These are phyloP conservation scores for Podospora fimiseda DNA, from an alignment of 495 filamentous ascomycete species.

Conservation along the genomic window DNA sequence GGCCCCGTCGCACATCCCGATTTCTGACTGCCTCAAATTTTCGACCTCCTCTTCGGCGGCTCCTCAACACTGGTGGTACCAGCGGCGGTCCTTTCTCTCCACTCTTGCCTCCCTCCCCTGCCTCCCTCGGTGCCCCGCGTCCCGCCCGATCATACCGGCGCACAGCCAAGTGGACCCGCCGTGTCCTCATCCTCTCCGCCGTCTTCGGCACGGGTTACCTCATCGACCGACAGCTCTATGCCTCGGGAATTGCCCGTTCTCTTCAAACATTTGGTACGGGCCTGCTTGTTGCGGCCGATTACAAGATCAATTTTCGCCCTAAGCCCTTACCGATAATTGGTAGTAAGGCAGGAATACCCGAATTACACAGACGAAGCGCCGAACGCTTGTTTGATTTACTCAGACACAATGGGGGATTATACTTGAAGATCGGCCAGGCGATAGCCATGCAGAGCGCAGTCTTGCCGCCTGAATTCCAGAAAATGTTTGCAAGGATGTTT, in stretches of 20 bases:
- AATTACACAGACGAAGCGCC: slow-evolving; percentile 75
- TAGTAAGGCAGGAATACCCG: slow-evolving; percentile 57
- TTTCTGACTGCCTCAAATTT: neutral
- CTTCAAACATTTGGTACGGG: slow-evolving; percentile 73
- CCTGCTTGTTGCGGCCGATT: slow-evolving; percentile 79
- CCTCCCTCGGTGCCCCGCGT: slow-evolving; percentile 67
- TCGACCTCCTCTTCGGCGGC: neutral
- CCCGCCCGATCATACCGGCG: slow-evolving; percentile 59
- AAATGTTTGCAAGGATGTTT: slow-evolving; percentile 94
- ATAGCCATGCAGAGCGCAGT: slow-evolving; percentile 97
- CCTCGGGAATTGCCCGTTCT: slow-evolving; percentile 71
- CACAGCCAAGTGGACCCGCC: slow-evolving; percentile 66
- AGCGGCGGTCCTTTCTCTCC: slow-evolving; percentile 52
- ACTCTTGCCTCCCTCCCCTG: slow-evolving; percentile 74
- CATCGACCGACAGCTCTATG: slow-evolving; percentile 67
- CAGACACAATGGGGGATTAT: slow-evolving; percentile 81
- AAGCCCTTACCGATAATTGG: slow-evolving; percentile 50
- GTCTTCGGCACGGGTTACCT: slow-evolving; percentile 55
- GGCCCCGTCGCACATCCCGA: neutral
- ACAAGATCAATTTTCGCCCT: slow-evolving; percentile 91
- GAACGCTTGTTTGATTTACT: slow-evolving; percentile 74
- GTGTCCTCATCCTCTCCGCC: slow-evolving; percentile 58
- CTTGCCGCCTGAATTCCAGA: slow-evolving; percentile 86
- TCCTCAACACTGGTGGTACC: slow-evolving; percentile 7
- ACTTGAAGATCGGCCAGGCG: slow-evolving; percentile 96